phyloP scores from a whole-genome alignment of 345 rosid species.

The Alliaria petiolata region DNA sequence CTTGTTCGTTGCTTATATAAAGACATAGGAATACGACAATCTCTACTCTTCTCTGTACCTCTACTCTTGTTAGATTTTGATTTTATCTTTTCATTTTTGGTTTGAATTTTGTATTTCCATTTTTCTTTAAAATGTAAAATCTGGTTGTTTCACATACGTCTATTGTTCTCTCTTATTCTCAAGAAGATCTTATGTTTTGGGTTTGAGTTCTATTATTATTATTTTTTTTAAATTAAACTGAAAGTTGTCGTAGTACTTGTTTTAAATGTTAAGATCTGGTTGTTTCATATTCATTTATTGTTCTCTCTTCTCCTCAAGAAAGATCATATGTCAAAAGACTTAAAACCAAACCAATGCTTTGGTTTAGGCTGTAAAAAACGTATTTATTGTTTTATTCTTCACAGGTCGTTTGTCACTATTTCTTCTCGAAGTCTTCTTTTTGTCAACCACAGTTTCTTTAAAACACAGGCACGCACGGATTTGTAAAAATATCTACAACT shows the following conservation, averaged over 20 bases:
- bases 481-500: too few species aligned
- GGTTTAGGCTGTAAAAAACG: background rate
- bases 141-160: constrained; percentile 7
- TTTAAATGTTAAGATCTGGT: constrained; percentile 17
- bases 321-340: background rate
- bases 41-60: background rate
- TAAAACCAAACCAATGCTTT: background rate
- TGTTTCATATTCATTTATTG: background rate
- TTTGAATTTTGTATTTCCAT: constrained; percentile 17
- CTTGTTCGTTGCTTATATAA: constrained; percentile 16
- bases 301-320: background rate
- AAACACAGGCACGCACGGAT: background rate
- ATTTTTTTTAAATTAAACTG: too few species aligned
- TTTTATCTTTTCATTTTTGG: constrained; percentile 4
- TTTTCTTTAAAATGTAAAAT: constrained; percentile 21
- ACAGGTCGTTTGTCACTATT: background rate
- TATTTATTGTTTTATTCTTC: background rate
- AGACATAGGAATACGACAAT: constrained; percentile 20
- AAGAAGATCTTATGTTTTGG: background rate
- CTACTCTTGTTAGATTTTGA: background rate
- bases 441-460: background rate
- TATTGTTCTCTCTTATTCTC: background rate
- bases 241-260: too few species aligned
- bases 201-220: too few species aligned
- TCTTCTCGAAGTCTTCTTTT: background rate